Conservation (phyloP, 768 basidiomycete species). For the Fibroporia radiculosa region DNA sequence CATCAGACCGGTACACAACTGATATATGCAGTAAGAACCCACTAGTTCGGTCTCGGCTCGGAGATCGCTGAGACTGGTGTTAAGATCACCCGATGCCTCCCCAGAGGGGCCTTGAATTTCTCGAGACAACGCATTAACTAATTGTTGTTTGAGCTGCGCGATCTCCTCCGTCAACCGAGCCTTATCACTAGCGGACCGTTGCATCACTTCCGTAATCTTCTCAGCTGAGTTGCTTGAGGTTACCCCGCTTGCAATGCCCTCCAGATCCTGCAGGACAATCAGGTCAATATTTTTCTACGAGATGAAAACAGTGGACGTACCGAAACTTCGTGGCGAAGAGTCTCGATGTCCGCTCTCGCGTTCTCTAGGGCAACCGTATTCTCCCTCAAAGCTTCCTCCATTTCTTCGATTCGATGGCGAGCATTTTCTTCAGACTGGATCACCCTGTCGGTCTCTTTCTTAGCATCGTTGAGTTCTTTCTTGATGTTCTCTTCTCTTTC, state of each 20-base stretch:
- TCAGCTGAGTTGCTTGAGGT: slow-evolving; percentile 22
- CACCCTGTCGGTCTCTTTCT: slow-evolving; percentile 58
- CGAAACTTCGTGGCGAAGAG: slow-evolving; percentile 59
- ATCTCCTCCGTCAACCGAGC: slow-evolving; percentile 49
- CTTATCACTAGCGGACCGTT: slow-evolving; percentile 44
- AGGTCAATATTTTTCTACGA: neutral
- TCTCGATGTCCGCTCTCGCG: slow-evolving; percentile 85
- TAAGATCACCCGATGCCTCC: slow-evolving; percentile 6
- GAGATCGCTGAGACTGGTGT: slow-evolving; percentile 1
- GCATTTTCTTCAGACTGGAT: slow-evolving; percentile 53
- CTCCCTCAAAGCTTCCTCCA: slow-evolving; percentile 86
- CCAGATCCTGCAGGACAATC: slow-evolving; percentile 45
- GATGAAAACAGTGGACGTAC: slow-evolving; percentile 30
- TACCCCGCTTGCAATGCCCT: slow-evolving; percentile 39
- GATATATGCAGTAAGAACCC: neutral
- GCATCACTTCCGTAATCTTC: slow-evolving; percentile 39
- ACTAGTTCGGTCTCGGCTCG: slow-evolving; percentile 12
- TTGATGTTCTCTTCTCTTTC: slow-evolving; percentile 66
- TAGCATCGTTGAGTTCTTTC: slow-evolving; percentile 61
- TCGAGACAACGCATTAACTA: slow-evolving; percentile 31
- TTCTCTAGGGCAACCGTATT: slow-evolving; percentile 83
- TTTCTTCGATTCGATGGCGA: slow-evolving; percentile 66
- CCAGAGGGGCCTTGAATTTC: slow-evolving; percentile 1
- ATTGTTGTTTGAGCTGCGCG: slow-evolving; percentile 38
- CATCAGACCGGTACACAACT: neutral